Evolutionary conservation across 768 basidiomycete genomes (phyloP).

Genomic region (Hortiboletus campestris): DNA sequence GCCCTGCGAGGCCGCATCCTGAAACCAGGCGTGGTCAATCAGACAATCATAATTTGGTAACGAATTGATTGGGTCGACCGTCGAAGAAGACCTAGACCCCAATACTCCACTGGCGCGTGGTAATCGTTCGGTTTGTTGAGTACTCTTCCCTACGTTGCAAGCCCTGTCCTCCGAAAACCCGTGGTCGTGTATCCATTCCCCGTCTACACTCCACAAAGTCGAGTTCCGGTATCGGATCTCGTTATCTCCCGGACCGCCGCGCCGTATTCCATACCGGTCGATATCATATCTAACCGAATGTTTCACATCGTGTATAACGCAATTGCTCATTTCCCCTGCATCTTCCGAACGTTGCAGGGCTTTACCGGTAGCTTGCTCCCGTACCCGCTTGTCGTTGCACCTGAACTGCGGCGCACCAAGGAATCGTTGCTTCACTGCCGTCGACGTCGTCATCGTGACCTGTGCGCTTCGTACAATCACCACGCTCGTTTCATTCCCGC

Average conservation of each 20-base stretch:
- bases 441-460: constrained; percentile 25
- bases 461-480: constrained; percentile 8
- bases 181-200: constrained; percentile 10
- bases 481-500: constrained; percentile 32
- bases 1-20: constrained; percentile 19
- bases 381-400: constrained; percentile 14
- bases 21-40: constrained; percentile 8
- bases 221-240: constrained; percentile 27
- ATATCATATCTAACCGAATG: constrained; percentile 31
- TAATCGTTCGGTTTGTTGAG: constrained; percentile 20
- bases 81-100: constrained; percentile 27
- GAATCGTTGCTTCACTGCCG: constrained; percentile 6
- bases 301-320: constrained; percentile 7
- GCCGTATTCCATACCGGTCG: background rate
- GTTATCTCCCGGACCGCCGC: constrained; percentile 15
- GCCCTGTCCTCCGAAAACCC: constrained; percentile 14
- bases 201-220: constrained; percentile 5
- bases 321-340: constrained; percentile 14
- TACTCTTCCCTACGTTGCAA: background rate
- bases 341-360: constrained; percentile 4
- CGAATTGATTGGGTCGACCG: constrained; percentile 6
- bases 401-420: constrained; percentile 21
- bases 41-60: constrained; percentile 25
- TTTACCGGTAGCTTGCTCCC: constrained; percentile 3
- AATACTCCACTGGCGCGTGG: constrained; percentile 28